Base-by-base conservation (phyloP, 129 eudicot genomes). In the Rutidosis leptorrhynchoides region DNA sequence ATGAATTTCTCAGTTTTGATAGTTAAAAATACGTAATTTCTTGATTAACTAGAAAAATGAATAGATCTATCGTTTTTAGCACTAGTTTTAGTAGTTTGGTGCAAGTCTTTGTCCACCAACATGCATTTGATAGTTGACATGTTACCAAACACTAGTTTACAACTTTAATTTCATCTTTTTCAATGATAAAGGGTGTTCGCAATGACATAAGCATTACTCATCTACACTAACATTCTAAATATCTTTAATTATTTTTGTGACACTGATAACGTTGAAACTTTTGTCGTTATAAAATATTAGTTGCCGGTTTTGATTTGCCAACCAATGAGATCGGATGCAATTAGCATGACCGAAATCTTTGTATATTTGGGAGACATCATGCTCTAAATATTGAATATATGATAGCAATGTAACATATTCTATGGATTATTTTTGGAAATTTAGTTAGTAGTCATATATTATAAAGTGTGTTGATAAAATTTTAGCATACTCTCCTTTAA, bases 71-170 rank as follows among this genome's bases (percentile, higher is more conserved):
- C 63, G 57, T 66, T 65, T 27, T 73, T 26, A 65, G 58, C 72
- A 73, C 65, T 73, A 17, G 23, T 43, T 64, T 30, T 32, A 55
- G 58, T 64, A 32, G 78, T 67, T 73, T 48, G 78, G 78, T 73
- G 22, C 66, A 27, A 35, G 78, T 73, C 78, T 30, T 40, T 56
- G 65, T 64, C 78, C 58, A 12, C n/a, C 59, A 73, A 46, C 15
- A 46, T 17, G 67, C 57, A 45, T 59, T 43, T 43, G 32, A 40
- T 42, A 42, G 30, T 40, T 14, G 61, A 60, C 76, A 62, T 67
- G 35, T 28, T 30, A 60, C 52, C 67, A 49, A 48, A 58, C 73
- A 54, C 26, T 35, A 20, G 35, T 68, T 28, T 48, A 62, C 76
- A 61, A 71, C 35, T 20, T 3, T 16, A 21, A 14, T 2, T 8